phyloP scores from a whole-genome alignment of 2,329 filamentous ascomycete species.

The Ceratocystis destructans region DNA sequence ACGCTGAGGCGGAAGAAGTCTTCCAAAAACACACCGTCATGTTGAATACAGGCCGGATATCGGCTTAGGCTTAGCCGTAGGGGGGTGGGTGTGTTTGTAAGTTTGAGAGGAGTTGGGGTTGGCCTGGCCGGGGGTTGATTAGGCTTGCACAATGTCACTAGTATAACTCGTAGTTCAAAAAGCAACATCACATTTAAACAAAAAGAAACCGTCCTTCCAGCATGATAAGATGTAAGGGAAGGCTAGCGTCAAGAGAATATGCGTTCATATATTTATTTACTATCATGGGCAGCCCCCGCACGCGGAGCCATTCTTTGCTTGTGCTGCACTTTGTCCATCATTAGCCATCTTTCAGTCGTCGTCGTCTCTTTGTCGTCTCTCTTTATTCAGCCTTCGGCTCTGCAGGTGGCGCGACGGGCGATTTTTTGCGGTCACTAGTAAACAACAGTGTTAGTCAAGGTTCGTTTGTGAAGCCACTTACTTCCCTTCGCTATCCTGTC shows the following conservation, averaged over 20 bases:
- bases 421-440: constrained; percentile 17
- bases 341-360: neutral
- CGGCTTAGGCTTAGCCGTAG: neutral
- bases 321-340: neutral
- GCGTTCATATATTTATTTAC: constrained; percentile 5
- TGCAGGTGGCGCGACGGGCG: constrained; percentile 4
- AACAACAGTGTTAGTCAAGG: neutral
- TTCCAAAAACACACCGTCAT: constrained; percentile 17
- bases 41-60: constrained; percentile 15
- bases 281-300: neutral
- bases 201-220: neutral
- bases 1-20: neutral
- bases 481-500: neutral
- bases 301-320: neutral
- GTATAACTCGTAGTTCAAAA: neutral
- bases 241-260: neutral
- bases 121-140: no score
- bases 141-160: no score
- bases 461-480: neutral
- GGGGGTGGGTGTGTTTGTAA: no score
- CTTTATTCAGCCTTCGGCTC: constrained; percentile 9
- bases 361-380: neutral
- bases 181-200: neutral
- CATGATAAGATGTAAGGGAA: neutral
- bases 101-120: no score